Evolutionary conservation across 768 basidiomycete genomes (phyloP).

Genomic region (Pleurotus citrinopileatus): DNA sequence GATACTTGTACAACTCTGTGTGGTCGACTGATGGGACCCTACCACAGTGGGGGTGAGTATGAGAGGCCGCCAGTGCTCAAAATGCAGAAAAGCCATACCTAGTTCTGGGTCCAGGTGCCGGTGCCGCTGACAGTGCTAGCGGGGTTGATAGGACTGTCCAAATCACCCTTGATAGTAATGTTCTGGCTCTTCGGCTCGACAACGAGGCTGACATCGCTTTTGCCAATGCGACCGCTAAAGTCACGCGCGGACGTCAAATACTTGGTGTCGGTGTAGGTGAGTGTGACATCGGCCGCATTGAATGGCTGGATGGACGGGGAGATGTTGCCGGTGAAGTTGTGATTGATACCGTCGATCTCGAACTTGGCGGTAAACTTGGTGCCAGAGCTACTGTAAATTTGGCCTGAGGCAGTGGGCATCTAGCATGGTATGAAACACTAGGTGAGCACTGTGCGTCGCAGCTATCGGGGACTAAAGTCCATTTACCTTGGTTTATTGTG

Average conservation of each 20-base stretch:
- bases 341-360: background rate
- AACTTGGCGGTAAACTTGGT: background rate
- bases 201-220: background rate
- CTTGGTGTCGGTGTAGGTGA: background rate
- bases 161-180: background rate
- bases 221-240: background rate
- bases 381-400: background rate
- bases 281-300: background rate
- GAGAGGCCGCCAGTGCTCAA: background rate
- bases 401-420: background rate
- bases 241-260: background rate
- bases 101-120: slow-evolving; percentile 3
- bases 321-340: background rate
- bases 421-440: too few relatives aligned
- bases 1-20: too few relatives aligned
- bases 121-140: slow-evolving; percentile 1
- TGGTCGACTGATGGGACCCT: too few relatives aligned
- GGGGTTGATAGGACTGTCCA: background rate
- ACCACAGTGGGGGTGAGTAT: too few relatives aligned
- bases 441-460: too few relatives aligned
- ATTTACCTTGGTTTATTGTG: too few relatives aligned
- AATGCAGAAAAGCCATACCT: background rate
- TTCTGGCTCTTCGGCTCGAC: background rate
- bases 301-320: background rate
- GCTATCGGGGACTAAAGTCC: too few relatives aligned